These are phyloP conservation scores for Penicillium sumatraense DNA, from an alignment of 2,329 filamentous ascomycete genomes.

Conservation along the genomic window DNA sequence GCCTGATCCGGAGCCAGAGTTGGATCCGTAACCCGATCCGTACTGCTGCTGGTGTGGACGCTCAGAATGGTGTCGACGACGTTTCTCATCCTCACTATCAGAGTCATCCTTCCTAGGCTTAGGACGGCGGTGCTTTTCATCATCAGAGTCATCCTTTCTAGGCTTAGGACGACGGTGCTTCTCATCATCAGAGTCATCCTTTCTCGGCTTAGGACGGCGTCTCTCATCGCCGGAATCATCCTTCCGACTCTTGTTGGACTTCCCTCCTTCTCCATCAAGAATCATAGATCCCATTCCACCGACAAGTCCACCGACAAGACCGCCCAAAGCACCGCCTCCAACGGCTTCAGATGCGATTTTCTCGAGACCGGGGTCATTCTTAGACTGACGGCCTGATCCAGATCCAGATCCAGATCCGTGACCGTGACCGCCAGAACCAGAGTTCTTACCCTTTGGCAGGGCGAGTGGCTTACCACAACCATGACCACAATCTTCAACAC, in stretches of 20 bases:
- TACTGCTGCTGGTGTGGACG: slow-evolving; percentile 20
- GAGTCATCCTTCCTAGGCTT: slow-evolving; percentile 10
- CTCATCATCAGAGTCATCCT: slow-evolving; percentile 10
- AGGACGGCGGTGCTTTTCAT: no score
- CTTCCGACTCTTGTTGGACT: no score
- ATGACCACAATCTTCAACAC: slow-evolving; percentile 81
- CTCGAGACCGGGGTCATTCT: slow-evolving; percentile 43
- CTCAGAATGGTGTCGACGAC: slow-evolving; percentile 7
- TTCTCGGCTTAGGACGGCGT: slow-evolving; percentile 13
- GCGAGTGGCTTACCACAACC: slow-evolving; percentile 80
- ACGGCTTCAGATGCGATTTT: slow-evolving; percentile 63
- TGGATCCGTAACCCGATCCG: no score
- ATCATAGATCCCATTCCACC: slow-evolving; percentile 63
- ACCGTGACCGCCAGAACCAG: background rate
- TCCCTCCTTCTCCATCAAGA: no score
- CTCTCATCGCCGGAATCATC: slow-evolving; percentile 38
- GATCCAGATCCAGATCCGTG: no score
- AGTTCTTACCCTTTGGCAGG: slow-evolving; percentile 65
- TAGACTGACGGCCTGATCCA: slow-evolving; percentile 13
- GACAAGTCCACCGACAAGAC: slow-evolving; percentile 71
- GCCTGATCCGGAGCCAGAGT: slow-evolving; percentile 1
- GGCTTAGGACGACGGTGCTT: slow-evolving; percentile 3
- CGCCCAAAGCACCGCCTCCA: slow-evolving; percentile 69
- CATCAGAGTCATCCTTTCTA: background rate
- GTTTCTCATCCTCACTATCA: background rate